Evolutionary conservation across 129 eudicot species (phyloP), one percentile per base, ranked within the genome.

Genomic region (Logfia minima): DNA sequence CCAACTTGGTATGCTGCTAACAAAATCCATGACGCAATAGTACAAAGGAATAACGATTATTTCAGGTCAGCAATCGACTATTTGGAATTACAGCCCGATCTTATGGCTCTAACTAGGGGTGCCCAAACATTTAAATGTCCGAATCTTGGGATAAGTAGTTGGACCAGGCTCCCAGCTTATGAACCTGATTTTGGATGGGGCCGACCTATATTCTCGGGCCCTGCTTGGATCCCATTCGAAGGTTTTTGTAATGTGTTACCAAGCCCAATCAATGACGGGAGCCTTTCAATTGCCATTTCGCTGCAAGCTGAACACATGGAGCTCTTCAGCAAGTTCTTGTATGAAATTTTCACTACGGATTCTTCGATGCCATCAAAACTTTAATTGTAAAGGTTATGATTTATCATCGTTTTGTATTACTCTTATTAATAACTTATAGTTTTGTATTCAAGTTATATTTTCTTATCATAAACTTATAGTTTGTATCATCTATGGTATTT

Each of bases 141-240:
- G 9, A 41, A 69, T 69, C 10, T 69, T 69, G 11, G 3, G 7
- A 14, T 69, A 69, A 23, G 7, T 34, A 69, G 76, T 52, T 71
- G 76, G 76, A n/a, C n/a, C 0, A 18, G 34, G 13, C n/a, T 71
- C 8, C 18, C 28, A 24, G 9, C 52, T 17, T 5, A 71, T 2
- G 48, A 71, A 2, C 29, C 19, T 0, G 76, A 71, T 32, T 71
- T 71, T 71, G 76, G 76, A 29, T 71, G 29, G 76, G 76, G 76
- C 29, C 76, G 65, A 6, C 76, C 76, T 34, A 71, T 53, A 3
- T 71, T 52, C n/a, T 31, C 17, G 23, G n/a, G 76, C 0, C 76
- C 65, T 18, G 13, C 29, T 51, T n/a, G 17, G 65, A 71, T 71
- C 48, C 45, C 64, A 52, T 28, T 18, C 11, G 51, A 18, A 28